These are phyloP conservation scores for Stephanodiscus minutulus DNA, from an alignment of 108 stramenopile genomes.

Conservation along the genomic window DNA sequence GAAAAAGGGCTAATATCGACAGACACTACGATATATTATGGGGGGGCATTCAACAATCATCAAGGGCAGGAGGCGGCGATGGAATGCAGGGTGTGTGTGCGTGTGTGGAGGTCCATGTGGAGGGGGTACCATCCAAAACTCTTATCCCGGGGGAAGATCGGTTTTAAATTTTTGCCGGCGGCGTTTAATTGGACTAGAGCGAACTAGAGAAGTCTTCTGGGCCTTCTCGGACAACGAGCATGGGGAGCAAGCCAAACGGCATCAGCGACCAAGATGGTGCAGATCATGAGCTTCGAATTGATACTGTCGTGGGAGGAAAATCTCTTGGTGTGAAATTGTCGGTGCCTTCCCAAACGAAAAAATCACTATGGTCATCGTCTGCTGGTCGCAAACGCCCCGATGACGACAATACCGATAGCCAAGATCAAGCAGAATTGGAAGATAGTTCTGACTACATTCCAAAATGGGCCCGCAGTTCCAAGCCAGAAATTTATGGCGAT, in stretches of 20 bases:
- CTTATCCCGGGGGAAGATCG: no score
- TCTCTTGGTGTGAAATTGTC: background rate
- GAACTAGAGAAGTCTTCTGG: no score
- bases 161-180: no score
- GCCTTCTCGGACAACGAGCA: no score
- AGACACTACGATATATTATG: no score
- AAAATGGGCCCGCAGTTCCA: slow-evolving; percentile 31
- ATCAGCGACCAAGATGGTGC: background rate
- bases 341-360: background rate
- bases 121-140: no score
- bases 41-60: no score
- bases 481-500: background rate
- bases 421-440: background rate
- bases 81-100: no score
- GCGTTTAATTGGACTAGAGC: no score
- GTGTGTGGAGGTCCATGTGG: no score
- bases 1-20: no score
- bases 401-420: background rate
- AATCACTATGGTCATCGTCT: background rate
- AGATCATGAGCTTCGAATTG: background rate
- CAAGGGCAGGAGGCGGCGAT: no score
- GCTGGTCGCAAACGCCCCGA: background rate
- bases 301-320: background rate
- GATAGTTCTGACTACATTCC: slow-evolving; percentile 24
- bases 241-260: background rate